phyloP scores from a whole-genome alignment of 106 monocot species.

The Platanthera zijinensis region DNA sequence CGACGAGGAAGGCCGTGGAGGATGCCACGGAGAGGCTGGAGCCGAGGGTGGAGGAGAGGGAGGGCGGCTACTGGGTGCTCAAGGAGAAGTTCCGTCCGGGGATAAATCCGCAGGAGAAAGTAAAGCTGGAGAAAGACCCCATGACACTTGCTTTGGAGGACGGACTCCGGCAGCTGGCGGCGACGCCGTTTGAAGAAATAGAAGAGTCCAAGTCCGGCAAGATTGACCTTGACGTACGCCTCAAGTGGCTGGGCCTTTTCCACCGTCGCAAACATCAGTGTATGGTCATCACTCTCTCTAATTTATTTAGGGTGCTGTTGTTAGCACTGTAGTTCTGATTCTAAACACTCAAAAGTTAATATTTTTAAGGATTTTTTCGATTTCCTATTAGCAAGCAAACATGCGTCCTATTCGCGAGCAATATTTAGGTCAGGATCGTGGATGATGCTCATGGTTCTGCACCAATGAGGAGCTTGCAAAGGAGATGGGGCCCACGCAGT shows the following conservation, averaged over 20 bases:
- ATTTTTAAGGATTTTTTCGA: no score
- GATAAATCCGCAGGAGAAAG: conserved; percentile 85
- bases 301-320: no score
- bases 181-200: conserved; percentile 48
- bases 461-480: no score
- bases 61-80: conserved; percentile 66
- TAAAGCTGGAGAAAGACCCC: conserved; percentile 85
- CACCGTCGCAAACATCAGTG: conserved; percentile 97
- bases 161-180: conserved; percentile 56
- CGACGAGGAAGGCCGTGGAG: not conserved
- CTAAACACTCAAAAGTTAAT: no score
- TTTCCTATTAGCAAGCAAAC: no score
- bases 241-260: conserved; percentile 99
- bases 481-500: no score
- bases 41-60: conserved; percentile 70
- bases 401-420: no score
- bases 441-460: no score
- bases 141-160: conserved; percentile 64
- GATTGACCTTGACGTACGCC: conserved; percentile 82
- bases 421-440: no score
- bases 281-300: conserved; percentile 2
- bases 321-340: no score
- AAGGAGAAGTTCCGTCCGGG: conserved; percentile 77
- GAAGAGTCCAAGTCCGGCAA: conserved; percentile 52
- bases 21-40: conserved; percentile 31